Conservation (phyloP, 495 filamentous ascomycete species). For the Wilcoxina mikolae region DNA sequence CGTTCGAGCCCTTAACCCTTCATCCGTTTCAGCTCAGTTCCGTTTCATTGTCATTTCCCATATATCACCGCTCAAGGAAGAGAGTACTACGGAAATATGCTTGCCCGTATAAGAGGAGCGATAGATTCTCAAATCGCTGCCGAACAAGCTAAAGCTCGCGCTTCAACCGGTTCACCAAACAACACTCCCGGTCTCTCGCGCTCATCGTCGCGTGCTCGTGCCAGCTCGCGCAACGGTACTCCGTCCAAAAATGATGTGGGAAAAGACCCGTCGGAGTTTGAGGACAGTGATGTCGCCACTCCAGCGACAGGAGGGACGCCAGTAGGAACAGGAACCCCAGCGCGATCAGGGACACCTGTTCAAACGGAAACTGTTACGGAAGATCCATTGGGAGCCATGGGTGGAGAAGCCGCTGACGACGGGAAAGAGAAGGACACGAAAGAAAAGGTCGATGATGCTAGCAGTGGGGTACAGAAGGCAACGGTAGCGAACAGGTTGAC, state of each 20-base stretch:
- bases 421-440: constrained; percentile 6
- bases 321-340: constrained; percentile 17
- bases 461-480: background rate
- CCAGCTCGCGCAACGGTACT: constrained; percentile 1
- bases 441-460: constrained; percentile 4
- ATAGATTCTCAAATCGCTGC: constrained; percentile 24
- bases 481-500: constrained; percentile 1
- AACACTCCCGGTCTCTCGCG: constrained; percentile 6
- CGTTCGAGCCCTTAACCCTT: too few relatives aligned
- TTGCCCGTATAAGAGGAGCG: constrained; percentile 22
- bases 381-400: constrained; percentile 19
- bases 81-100: constrained; percentile 8
- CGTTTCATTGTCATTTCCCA: background rate
- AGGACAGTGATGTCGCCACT: constrained; percentile 18
- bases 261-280: constrained; percentile 26
- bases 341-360: constrained; percentile 19
- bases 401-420: background rate
- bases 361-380: constrained; percentile 16
- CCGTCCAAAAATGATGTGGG: background rate
- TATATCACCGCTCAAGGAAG: too few relatives aligned
- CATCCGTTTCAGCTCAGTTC: too few relatives aligned
- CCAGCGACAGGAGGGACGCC: constrained; percentile 12
- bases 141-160: constrained; percentile 17
- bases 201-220: constrained; percentile 6
- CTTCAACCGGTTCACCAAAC: constrained; percentile 3